Base-by-base conservation (phyloP, 2,329 filamentous ascomycete species). In the Fusarium piperis region DNA sequence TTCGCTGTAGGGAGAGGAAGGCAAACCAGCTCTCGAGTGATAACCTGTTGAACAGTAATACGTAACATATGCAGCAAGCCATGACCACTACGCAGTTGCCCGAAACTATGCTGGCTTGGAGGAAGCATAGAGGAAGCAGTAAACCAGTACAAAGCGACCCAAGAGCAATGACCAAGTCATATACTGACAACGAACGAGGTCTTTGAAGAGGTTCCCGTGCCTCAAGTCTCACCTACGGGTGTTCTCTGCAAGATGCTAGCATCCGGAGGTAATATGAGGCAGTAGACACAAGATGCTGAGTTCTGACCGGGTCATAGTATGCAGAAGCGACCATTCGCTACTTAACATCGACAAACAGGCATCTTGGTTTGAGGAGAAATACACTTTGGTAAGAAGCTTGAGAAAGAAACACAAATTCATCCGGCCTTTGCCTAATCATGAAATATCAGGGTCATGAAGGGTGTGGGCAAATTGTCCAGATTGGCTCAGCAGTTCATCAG, bases 41-140 rank as follows among this genome's bases (percentile, higher is more conserved):
- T 48, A 30, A 9, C 11, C 10, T 48, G 16, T 30, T 18, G 16
- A 28, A 48, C 3, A 28, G 44, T 18, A 23, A 48, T 12, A 48
- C 10, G 23, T 30, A 48, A 11, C 6, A 48, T 28, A 30, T 12
- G 26, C 16, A 48, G 11, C 44, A 30, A 48, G 44, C 44, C 44
- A 53, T 53, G 30, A 12, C 10, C 5, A 26, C 51, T 53, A 6
- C 18, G 30, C 32, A 20, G 15, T 28, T 53, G 1, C 53, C 67
- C 15, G 15, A 38, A 10, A 78, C 78, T 3, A 82, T 82, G 80
- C 69, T 72, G 52, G 80, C 79, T 1, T 82, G 80, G 80, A 75
- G 78, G 39, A 81, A 81, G 64, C 77, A 81, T 53, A 74, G 67
- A 59, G 80, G 79, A 46, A 77, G 73, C 32, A 73, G 73, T 2